These are phyloP conservation scores for Salmacisia buchloeana DNA, from an alignment of 1,284 basidiomycete genomes.

Conservation along the genomic window DNA sequence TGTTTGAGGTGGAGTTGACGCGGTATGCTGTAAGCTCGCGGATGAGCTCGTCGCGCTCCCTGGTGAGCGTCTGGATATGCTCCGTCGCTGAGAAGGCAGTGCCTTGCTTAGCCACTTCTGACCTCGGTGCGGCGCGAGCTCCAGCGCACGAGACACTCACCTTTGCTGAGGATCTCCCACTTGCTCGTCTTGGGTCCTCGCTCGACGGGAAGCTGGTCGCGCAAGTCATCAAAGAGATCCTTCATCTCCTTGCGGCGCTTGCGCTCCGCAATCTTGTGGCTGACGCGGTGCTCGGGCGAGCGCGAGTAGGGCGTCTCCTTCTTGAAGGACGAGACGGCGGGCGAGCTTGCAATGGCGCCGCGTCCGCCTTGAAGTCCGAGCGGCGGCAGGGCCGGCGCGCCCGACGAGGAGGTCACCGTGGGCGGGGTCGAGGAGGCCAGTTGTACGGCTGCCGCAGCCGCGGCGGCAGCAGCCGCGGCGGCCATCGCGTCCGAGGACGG, in stretches of 20 bases:
- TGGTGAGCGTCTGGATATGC: background rate
- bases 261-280: constrained; percentile 48
- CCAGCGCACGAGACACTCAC: background rate
- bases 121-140: background rate
- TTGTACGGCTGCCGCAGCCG: background rate
- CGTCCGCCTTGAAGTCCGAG: background rate
- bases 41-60: constrained; percentile 1
- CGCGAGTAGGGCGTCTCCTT: constrained; percentile 45
- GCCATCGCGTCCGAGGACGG: background rate
- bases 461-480: background rate
- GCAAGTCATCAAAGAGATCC: constrained; percentile 47
- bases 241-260: constrained; percentile 50
- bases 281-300: constrained; percentile 43
- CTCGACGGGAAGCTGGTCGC: constrained; percentile 43
- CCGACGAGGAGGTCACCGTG: background rate
- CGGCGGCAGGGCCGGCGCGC: background rate
- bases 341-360: background rate
- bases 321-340: constrained; percentile 15
- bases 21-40: background rate
- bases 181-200: constrained; percentile 46
- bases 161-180: constrained; percentile 42
- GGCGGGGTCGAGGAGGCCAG: background rate
- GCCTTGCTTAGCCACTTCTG: background rate
- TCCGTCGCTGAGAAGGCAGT: background rate
- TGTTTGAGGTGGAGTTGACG: background rate